phyloP scores from a whole-genome alignment of 1,284 basidiomycete genomes.

The Athelia psychrophila region DNA sequence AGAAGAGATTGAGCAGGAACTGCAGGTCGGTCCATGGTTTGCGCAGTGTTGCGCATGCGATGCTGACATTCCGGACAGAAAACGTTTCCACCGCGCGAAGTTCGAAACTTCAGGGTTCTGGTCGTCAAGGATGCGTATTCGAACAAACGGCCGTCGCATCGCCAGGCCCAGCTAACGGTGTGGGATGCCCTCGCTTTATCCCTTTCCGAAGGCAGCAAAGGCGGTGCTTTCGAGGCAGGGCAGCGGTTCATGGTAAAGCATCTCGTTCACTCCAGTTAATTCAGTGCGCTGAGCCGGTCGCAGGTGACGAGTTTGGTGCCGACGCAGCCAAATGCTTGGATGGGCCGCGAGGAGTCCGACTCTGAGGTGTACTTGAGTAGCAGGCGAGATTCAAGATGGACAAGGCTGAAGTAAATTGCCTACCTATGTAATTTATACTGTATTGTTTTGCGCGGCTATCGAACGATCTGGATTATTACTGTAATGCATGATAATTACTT shows the following conservation, averaged over 20 bases:
- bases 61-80: slow-evolving; percentile 36
- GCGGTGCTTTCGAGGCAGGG: slow-evolving; percentile 60
- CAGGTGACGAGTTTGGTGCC: slow-evolving; percentile 67
- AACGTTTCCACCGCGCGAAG: slow-evolving; percentile 74
- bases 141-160: slow-evolving; percentile 43
- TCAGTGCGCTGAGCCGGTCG: not conserved
- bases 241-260: slow-evolving; percentile 66
- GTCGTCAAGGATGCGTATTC: slow-evolving; percentile 71
- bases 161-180: slow-evolving; percentile 75
- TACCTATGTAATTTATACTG: not conserved
- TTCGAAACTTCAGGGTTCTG: slow-evolving; percentile 80
- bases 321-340: slow-evolving; percentile 61
- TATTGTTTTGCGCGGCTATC: not conserved
- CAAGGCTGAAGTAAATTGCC: slow-evolving; percentile 23
- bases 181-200: slow-evolving; percentile 73
- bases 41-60: not conserved
- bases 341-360: slow-evolving; percentile 43
- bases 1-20: slow-evolving; percentile 66
- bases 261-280: not conserved
- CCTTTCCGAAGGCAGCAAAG: slow-evolving; percentile 45
- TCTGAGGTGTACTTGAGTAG: slow-evolving; percentile 66
- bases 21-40: slow-evolving; percentile 50
- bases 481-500: not conserved
- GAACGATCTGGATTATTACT: not conserved
- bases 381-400: slow-evolving; percentile 60